Evolutionary conservation across 2,329 filamentous ascomycete species (phyloP).

Genomic region (Pestalotiopsis fici): DNA sequence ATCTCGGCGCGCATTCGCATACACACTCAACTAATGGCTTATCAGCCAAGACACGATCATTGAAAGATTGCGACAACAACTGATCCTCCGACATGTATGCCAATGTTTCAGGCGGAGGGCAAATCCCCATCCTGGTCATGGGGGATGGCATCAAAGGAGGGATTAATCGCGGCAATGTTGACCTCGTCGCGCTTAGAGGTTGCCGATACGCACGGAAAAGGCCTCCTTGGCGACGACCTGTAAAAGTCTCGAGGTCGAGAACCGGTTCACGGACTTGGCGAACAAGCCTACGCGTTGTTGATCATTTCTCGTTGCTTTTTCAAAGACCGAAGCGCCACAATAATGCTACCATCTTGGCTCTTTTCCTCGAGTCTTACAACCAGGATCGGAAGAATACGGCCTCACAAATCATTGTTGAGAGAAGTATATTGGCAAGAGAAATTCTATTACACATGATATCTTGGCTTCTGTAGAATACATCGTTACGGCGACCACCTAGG

Average conservation of each 20-base stretch:
- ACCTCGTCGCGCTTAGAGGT: background rate
- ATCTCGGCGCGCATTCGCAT: background rate
- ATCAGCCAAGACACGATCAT: background rate
- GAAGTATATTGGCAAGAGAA: background rate
- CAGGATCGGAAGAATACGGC: background rate
- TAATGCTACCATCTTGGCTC: background rate
- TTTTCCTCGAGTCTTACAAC: background rate
- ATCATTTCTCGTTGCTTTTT: background rate
- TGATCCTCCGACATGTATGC: background rate
- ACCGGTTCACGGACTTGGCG: background rate
- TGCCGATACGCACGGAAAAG: background rate
- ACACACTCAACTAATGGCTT: background rate
- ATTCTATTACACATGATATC: background rate
- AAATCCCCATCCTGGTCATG: background rate
- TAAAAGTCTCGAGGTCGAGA: background rate
- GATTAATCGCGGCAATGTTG: background rate
- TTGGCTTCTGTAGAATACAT: background rate
- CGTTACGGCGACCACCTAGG: background rate
- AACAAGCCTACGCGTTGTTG: background rate
- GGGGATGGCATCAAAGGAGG: background rate
- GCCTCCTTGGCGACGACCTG: background rate
- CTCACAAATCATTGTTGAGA: background rate
- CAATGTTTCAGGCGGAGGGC: conserved; percentile 1
- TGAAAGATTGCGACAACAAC: background rate
- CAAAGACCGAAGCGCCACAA: background rate